These are phyloP conservation scores for Trichoderma aggressivum DNA, from an alignment of 2,329 filamentous ascomycete species.

Conservation along the genomic window DNA sequence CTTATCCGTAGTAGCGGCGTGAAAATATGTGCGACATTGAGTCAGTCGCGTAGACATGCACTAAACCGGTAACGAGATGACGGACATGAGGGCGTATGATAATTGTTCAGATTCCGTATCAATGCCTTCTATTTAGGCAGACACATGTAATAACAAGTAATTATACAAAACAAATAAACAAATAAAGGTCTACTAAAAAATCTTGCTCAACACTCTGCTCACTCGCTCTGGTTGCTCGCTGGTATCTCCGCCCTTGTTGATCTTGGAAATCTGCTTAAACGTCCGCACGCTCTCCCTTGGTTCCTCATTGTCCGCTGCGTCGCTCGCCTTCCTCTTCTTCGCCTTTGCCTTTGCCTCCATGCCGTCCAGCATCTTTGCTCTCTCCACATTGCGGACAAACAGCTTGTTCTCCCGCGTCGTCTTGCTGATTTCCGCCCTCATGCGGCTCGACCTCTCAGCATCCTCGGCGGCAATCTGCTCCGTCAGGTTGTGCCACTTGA, in stretches of 20 bases:
- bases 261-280: constrained; percentile 65
- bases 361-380: constrained; percentile 72
- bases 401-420: constrained; percentile 76
- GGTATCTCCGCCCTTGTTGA: constrained; percentile 44
- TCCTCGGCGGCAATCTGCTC: constrained; percentile 80
- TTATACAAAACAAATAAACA: background rate
- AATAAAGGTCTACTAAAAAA: constrained; percentile 45
- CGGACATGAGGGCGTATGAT: background rate
- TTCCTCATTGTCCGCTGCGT: constrained; percentile 24
- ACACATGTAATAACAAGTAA: background rate
- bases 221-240: constrained; percentile 54
- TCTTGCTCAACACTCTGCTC: constrained; percentile 60
- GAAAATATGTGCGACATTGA: background rate
- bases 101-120: background rate
- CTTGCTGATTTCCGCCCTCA: constrained; percentile 74
- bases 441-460: constrained; percentile 70
- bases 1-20: background rate
- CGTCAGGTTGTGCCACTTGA: constrained; percentile 75
- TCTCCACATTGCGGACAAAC: constrained; percentile 76
- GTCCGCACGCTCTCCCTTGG: constrained; percentile 37
- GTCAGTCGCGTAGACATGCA: background rate
- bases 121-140: background rate
- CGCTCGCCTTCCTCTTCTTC: constrained; percentile 37
- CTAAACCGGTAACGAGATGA: background rate
- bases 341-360: constrained; percentile 57